A percentile compares a stretch with the other conserved stretches of the same genome.
Evolutionary conservation across 2,329 filamentous ascomycete species (phyloP).

Genomic region (Aspergillus fischeri): DNA sequence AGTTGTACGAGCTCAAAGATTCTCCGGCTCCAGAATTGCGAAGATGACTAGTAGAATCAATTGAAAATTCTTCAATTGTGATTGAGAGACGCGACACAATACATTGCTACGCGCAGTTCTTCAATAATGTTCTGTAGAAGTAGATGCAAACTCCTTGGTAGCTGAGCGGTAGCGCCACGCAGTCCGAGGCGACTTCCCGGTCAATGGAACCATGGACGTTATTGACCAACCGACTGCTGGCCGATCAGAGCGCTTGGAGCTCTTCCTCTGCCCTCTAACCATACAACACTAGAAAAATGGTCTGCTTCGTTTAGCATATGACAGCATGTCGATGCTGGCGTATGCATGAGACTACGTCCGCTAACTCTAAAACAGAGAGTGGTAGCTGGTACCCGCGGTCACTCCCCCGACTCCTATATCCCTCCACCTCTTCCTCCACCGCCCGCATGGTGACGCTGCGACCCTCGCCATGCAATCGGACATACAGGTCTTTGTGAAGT

Average conservation of each 20-base stretch:
- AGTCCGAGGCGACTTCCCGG: background rate
- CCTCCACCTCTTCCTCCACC: conserved; percentile 7
- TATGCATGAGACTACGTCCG: conserved; percentile 3
- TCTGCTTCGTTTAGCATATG: conserved; percentile 12
- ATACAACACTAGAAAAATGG: conserved; percentile 14
- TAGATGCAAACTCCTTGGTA: background rate
- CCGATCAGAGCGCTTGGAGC: conserved; percentile 1
- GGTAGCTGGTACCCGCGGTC: background rate
- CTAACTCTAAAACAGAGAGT: conserved; percentile 6
- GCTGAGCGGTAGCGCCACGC: background rate
- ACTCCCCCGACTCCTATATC: background rate
- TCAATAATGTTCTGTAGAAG: background rate
- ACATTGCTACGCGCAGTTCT: background rate
- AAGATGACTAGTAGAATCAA: background rate
- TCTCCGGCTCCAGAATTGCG: background rate
- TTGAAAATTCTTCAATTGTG: background rate
- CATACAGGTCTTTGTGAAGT: conserved; percentile 92
- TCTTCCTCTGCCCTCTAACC: conserved; percentile 8
- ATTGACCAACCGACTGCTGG: background rate
- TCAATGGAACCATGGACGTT: background rate
- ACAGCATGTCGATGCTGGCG: conserved; percentile 26
- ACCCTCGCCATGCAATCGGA: conserved; percentile 56
- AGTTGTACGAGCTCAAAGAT: background rate
- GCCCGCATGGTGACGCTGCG: conserved; percentile 30
- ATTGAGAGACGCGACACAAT: background rate